Evolutionary conservation across 1,284 basidiomycete species (phyloP), one percentile per base, ranked within the genome.

Genomic region (Peniophora sp.): DNA sequence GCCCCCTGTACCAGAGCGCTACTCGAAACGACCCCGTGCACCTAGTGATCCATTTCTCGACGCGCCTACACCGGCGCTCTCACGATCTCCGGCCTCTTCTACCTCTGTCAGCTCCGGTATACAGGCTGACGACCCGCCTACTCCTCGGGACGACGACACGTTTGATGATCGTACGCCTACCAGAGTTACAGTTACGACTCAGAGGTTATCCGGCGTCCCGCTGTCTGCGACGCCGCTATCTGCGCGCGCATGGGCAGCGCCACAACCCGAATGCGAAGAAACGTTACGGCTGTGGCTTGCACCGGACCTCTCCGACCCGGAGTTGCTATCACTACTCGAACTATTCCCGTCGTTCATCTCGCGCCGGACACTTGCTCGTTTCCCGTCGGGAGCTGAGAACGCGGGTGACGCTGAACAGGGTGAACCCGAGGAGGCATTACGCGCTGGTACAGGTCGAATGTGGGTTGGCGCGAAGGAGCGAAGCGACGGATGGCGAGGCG

Each of bases 21-120:
- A 72, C 53, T 70, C 75, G 49, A 83, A 79, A 61, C 83, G 85
- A 55, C 70, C 78, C 10, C 75, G 85, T 56, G 85, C 85, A 50
- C 78, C 87, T 11, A 87, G 84, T 58, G 87, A 89, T 63, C 86
- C 86, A 52, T 89, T 89, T 65, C 66, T 85, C 54, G 87, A 89
- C 60, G 27, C 27, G 27, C 27, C 27, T 32, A 82, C 83, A 47
- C 80, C 83, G 15, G 52, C 71, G 15, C 69, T 76, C 53, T 79
- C 82, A 51, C 73, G 75, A 45, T 81, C 83, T n/a, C 75, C 72
- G 51, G 75, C 76, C 9, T 78, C 80, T 32, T 69, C 71, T 51
- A 71, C 71, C 53, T 69, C 73, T 20, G 60, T 15, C 68, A 56
- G 59, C 65, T 45, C 57, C 56, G 23, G 57, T 61, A 5, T 63